Percentiles rank a stretch among this genome's conserved stretches.
phyloP scores from a whole-genome alignment of 2,329 filamentous ascomycete species.

The Fusarium lateritium region DNA sequence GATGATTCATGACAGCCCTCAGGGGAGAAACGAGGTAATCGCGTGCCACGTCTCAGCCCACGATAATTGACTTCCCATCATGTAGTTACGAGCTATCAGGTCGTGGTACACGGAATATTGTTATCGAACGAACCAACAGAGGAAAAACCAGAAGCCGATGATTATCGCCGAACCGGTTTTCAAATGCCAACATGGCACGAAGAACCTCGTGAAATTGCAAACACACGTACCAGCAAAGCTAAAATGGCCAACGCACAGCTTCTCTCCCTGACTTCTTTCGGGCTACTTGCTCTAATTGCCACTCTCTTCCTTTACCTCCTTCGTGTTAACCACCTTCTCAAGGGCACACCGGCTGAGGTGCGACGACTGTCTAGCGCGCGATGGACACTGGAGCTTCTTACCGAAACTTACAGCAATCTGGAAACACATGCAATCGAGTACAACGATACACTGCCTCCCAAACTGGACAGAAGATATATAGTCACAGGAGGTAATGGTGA shows the following conservation, averaged over 20 bases:
- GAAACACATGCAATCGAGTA: not conserved
- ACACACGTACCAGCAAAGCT: not conserved
- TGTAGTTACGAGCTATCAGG: not conserved
- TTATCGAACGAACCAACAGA: no score
- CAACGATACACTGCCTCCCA: not conserved
- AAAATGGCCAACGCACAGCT: not conserved
- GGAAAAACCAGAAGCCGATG: not conserved
- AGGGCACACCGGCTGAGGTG: slow-evolving; percentile 1
- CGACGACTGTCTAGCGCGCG: not conserved
- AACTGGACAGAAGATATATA: slow-evolving; percentile 13
- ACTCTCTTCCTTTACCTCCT: not conserved
- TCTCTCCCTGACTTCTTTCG: not conserved
- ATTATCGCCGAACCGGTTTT: not conserved
- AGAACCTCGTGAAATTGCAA: not conserved
- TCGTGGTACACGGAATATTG: not conserved
- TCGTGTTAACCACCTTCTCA: not conserved
- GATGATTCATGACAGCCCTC: slow-evolving; percentile 9
- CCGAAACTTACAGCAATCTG: not conserved
- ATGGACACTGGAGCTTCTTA: slow-evolving; percentile 6
- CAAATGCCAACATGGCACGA: not conserved
- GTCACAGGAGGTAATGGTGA: slow-evolving; percentile 16
- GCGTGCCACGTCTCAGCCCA: not conserved
- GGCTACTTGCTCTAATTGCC: not conserved
- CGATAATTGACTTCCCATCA: not conserved
- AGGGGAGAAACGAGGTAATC: not conserved